A percentile compares a stretch with the other conserved stretches of the same genome.
Evolutionary conservation across 1,284 basidiomycete genomes (phyloP).

Genomic region (Ganoderma meredithae): DNA sequence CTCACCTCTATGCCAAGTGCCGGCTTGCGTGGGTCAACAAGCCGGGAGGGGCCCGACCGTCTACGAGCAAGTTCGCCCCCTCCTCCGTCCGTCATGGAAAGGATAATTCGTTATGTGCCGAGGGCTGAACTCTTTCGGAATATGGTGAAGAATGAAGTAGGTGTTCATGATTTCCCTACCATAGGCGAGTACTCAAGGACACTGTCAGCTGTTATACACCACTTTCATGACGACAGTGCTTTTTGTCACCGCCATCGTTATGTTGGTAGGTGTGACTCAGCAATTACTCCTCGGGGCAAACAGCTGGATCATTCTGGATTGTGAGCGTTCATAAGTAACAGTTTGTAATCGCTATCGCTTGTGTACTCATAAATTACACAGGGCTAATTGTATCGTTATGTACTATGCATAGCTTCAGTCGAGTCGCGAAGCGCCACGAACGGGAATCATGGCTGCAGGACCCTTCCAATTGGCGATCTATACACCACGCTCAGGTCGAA

Average conservation of each 20-base stretch:
- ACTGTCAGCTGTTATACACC: conserved; percentile 60
- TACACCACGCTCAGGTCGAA: conserved; percentile 39
- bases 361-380: conserved; percentile 37
- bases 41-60: conserved; percentile 17
- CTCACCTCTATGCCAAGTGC: conserved; percentile 25
- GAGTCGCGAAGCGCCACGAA: conserved; percentile 70
- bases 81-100: conserved; percentile 50
- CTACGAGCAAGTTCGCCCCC: conserved; percentile 33
- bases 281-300: conserved; percentile 52
- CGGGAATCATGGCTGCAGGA: conserved; percentile 62
- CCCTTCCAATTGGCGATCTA: conserved; percentile 51
- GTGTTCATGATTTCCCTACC: conserved; percentile 19
- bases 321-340: conserved; percentile 45
- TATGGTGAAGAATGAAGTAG: conserved; percentile 65
- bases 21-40: conserved; percentile 25
- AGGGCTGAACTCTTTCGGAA: conserved; percentile 59
- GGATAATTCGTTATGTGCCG: conserved; percentile 57
- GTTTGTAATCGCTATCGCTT: background rate
- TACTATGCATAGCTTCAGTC: conserved; percentile 66
- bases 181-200: background rate
- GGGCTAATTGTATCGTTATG: conserved; percentile 66
- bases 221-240: conserved; percentile 60
- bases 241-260: conserved; percentile 56
- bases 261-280: conserved; percentile 58
- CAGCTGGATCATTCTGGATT: conserved; percentile 63